These are phyloP conservation scores for Fusarium decemcellulare DNA, from an alignment of 2,329 filamentous ascomycete genomes.

Conservation along the genomic window DNA sequence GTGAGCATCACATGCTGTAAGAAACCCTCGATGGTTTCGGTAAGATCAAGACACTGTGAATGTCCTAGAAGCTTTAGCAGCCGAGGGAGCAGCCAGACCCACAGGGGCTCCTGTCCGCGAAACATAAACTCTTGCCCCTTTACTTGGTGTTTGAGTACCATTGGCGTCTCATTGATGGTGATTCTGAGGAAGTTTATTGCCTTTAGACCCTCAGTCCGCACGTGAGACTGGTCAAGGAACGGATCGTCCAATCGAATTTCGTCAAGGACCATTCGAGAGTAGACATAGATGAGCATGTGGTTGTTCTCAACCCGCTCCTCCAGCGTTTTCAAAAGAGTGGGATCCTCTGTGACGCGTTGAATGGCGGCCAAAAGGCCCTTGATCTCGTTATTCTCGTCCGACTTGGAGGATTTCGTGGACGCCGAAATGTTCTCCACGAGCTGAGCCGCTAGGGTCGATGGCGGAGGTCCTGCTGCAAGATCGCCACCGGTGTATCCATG, in stretches of 20 bases:
- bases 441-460: slow-evolving; percentile 90
- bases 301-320: slow-evolving; percentile 82
- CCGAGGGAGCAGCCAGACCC: slow-evolving; percentile 75
- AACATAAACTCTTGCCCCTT: slow-evolving; percentile 61
- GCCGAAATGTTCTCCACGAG: slow-evolving; percentile 86
- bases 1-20: slow-evolving; percentile 64
- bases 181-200: slow-evolving; percentile 84
- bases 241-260: slow-evolving; percentile 77
- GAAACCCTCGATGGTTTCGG: slow-evolving; percentile 66
- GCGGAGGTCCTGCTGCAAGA: slow-evolving; percentile 60
- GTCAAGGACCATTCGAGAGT: slow-evolving; percentile 84
- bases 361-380: slow-evolving; percentile 76
- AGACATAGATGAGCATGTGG: slow-evolving; percentile 87
- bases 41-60: slow-evolving; percentile 61
- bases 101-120: slow-evolving; percentile 73
- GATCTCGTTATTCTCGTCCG: slow-evolving; percentile 80
- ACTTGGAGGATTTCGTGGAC: slow-evolving; percentile 71
- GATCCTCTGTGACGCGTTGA: slow-evolving; percentile 67
- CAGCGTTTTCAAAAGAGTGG: slow-evolving; percentile 68
- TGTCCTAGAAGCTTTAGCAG: slow-evolving; percentile 71
- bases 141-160: slow-evolving; percentile 69
- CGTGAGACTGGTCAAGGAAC: slow-evolving; percentile 70
- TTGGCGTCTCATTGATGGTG: slow-evolving; percentile 81
- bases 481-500: slow-evolving; percentile 36
- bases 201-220: slow-evolving; percentile 74